phyloP scores from a whole-genome alignment of 495 filamentous ascomycete genomes.

The Rostrohypoxylon terebratum region DNA sequence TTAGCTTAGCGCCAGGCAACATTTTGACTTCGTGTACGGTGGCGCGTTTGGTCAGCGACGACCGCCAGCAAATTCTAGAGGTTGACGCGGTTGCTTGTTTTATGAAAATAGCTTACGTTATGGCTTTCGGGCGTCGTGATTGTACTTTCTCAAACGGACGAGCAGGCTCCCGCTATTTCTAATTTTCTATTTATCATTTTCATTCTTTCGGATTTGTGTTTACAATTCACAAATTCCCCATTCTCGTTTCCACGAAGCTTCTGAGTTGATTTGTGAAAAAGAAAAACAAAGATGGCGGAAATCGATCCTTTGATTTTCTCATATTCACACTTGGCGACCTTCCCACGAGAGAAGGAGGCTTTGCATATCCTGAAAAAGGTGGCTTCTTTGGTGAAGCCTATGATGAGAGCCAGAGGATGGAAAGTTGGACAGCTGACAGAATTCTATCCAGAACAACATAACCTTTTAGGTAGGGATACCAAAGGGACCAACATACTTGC shows the following conservation, averaged over 20 bases:
- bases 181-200: constrained; percentile 13
- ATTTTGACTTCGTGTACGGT: constrained; percentile 20
- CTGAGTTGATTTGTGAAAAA: constrained; percentile 21
- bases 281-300: no score
- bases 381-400: constrained; percentile 91
- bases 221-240: background rate
- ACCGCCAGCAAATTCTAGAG: constrained; percentile 26
- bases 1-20: constrained; percentile 35
- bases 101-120: constrained; percentile 20
- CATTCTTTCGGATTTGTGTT: background rate
- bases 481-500: background rate
- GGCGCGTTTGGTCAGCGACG: constrained; percentile 32
- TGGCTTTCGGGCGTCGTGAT: constrained; percentile 13
- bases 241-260: background rate
- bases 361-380: constrained; percentile 83
- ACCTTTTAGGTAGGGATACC: constrained; percentile 71
- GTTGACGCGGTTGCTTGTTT: constrained; percentile 2
- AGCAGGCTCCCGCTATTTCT: constrained; percentile 10
- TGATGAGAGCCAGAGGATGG: constrained; percentile 90
- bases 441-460: constrained; percentile 80
- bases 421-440: constrained; percentile 82
- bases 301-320: constrained; percentile 76
- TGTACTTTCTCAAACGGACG: constrained; percentile 23
- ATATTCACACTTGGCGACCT: constrained; percentile 81
- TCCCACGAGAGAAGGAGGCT: constrained; percentile 81